Evolutionary conservation across 2,329 filamentous ascomycete genomes (phyloP).

Genomic region (Botrytis squamosa): DNA sequence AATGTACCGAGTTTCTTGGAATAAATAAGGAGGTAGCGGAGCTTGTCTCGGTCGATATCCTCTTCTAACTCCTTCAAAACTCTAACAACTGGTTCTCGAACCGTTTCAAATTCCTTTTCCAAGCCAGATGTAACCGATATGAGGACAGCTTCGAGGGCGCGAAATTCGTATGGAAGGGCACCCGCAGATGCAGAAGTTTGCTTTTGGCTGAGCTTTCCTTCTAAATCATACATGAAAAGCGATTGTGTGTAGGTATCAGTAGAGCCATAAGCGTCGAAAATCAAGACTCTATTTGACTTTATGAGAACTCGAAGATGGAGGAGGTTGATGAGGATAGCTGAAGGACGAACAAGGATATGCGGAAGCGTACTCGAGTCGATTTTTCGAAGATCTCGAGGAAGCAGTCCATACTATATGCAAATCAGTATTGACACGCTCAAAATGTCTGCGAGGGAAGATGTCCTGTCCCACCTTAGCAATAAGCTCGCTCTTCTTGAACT

Average conservation of each 20-base stretch:
- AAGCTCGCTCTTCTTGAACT: constrained; percentile 96
- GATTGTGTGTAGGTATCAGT: constrained; percentile 94
- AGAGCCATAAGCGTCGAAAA: constrained; percentile 95
- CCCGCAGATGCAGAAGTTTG: constrained; percentile 55
- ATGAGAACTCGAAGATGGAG: constrained; percentile 96
- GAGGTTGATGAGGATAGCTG: constrained; percentile 90
- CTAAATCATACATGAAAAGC: constrained; percentile 95
- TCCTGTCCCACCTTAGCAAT: constrained; percentile 73
- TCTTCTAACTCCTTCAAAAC: constrained; percentile 90
- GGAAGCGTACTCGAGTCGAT: constrained; percentile 95
- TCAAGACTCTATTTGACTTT: constrained; percentile 87
- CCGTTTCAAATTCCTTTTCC: constrained; percentile 91
- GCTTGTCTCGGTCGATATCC: constrained; percentile 92
- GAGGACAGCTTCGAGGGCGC: constrained; percentile 89
- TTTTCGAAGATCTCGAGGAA: constrained; percentile 93
- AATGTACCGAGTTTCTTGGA: constrained; percentile 96
- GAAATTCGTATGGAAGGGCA: constrained; percentile 88
- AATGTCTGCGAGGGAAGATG: constrained; percentile 28
- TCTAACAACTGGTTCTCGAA: constrained; percentile 86
- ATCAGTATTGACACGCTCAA: constrained; percentile 28
- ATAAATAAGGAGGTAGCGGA: constrained; percentile 85
- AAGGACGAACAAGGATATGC: constrained; percentile 90
- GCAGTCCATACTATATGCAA: constrained; percentile 70
- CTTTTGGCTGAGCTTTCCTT: constrained; percentile 87
- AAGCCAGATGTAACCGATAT: constrained; percentile 90